phyloP scores from a whole-genome alignment of 1,139 yeast genomes.

The Blastobotrys buckinghamii region DNA sequence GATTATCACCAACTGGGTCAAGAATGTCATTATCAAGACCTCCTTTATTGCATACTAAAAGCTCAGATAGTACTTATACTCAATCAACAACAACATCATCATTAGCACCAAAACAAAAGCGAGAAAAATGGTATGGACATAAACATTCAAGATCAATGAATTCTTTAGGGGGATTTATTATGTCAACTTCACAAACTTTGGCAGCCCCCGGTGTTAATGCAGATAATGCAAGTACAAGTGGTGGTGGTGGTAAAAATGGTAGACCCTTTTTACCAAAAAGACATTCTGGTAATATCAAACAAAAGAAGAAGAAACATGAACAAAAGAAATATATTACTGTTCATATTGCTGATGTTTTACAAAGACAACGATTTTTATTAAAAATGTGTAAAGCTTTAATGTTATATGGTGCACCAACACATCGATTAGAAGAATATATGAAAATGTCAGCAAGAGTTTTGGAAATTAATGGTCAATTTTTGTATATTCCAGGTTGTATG shows the following conservation, averaged over 20 bases:
- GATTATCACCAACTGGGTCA: neutral
- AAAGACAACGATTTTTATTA: slow-evolving; percentile 77
- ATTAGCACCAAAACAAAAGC: slow-evolving; percentile 6
- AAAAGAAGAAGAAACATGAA: slow-evolving; percentile 31
- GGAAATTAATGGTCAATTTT: slow-evolving; percentile 85
- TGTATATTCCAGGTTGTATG: slow-evolving; percentile 93
- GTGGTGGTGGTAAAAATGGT: slow-evolving; percentile 9
- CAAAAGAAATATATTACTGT: slow-evolving; percentile 66
- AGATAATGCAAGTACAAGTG: neutral
- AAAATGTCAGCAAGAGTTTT: slow-evolving; percentile 82
- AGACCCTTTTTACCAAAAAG: slow-evolving; percentile 18
- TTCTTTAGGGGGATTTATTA: slow-evolving; percentile 21
- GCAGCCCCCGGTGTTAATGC: slow-evolving; percentile 27
- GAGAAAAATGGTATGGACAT: slow-evolving; percentile 27
- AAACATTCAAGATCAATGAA: slow-evolving; percentile 20
- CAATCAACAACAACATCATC: neutral
- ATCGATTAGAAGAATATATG: slow-evolving; percentile 86
- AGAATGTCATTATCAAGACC: slow-evolving; percentile 2
- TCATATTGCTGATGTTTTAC: slow-evolving; percentile 82
- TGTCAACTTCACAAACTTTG: slow-evolving; percentile 22
- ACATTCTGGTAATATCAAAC: slow-evolving; percentile 13
- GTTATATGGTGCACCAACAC: slow-evolving; percentile 95
- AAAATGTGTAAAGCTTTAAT: slow-evolving; percentile 81
- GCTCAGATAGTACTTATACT: neutral
- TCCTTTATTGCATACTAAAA: slow-evolving; percentile 2